Percentiles rank a stretch among this genome's conserved stretches.
phyloP scores from a whole-genome alignment of 2,329 filamentous ascomycete genomes.

The Gaeumannomyces sp. region DNA sequence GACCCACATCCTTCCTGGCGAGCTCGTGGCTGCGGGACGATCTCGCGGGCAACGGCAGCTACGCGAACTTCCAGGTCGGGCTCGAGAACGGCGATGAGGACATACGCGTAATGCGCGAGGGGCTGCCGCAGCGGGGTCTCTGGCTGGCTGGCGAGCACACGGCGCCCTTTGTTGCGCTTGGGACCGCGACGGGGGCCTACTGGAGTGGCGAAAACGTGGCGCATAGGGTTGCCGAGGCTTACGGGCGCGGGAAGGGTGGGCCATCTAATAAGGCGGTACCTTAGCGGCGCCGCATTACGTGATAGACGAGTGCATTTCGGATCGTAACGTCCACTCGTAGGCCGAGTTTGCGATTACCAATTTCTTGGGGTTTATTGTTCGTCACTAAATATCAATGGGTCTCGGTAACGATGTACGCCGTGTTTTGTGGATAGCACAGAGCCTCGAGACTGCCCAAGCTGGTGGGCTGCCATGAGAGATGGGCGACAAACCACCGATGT shows the following conservation, averaged over 20 bases:
- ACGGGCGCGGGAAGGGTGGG: slow-evolving; percentile 29
- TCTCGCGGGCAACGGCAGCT: slow-evolving; percentile 74
- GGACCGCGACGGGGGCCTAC: slow-evolving; percentile 84
- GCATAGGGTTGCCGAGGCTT: slow-evolving; percentile 52
- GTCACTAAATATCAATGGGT: too few relatives aligned
- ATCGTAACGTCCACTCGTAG: too few relatives aligned
- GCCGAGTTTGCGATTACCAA: too few relatives aligned
- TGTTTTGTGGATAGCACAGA: too few relatives aligned
- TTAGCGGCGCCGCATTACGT: too few relatives aligned
- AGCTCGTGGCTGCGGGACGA: slow-evolving; percentile 76
- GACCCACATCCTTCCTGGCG: slow-evolving; percentile 56
- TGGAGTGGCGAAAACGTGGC: slow-evolving; percentile 83
- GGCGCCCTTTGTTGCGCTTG: slow-evolving; percentile 80
- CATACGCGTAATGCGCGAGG: slow-evolving; percentile 57
- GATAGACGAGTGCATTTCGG: too few relatives aligned
- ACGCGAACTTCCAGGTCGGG: slow-evolving; percentile 78
- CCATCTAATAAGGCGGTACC: not conserved
- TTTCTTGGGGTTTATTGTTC: too few relatives aligned
- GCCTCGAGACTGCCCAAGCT: too few relatives aligned
- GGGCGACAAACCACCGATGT: too few relatives aligned
- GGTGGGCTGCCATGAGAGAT: too few relatives aligned
- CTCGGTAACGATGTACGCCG: too few relatives aligned
- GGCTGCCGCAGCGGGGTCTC: slow-evolving; percentile 59
- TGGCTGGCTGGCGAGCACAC: slow-evolving; percentile 93
- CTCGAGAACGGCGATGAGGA: slow-evolving; percentile 64